Conservation (phyloP, 352 stramenopile species). For the Phytophthora macrochlamydospora region DNA sequence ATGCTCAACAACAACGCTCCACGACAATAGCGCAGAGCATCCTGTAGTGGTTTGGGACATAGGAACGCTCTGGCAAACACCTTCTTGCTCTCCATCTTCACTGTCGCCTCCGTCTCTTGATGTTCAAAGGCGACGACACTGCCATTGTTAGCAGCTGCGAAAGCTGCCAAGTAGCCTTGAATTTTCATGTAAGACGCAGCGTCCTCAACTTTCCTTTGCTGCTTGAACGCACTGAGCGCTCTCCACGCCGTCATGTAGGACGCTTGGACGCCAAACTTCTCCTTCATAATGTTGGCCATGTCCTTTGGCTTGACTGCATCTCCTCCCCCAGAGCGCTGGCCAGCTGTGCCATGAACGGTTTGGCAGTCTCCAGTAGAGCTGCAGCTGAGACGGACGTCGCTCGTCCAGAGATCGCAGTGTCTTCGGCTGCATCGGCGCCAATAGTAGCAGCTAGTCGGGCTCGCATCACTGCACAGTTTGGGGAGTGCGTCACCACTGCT, state of each 20-base stretch:
- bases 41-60: constrained; percentile 65
- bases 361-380: constrained; percentile 73
- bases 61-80: constrained; percentile 72
- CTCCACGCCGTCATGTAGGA: constrained; percentile 86
- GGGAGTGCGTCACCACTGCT: constrained; percentile 53
- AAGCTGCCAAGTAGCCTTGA: constrained; percentile 61
- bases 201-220: constrained; percentile 73
- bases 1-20: constrained; percentile 72
- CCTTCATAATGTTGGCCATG: constrained; percentile 84
- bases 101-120: constrained; percentile 12
- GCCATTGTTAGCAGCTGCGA: constrained; percentile 59
- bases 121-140: constrained; percentile 75
- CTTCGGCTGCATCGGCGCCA: not conserved
- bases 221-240: constrained; percentile 68
- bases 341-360: constrained; percentile 66
- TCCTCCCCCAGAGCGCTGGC: constrained; percentile 35
- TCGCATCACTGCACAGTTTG: constrained; percentile 54
- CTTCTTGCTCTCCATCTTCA: constrained; percentile 28
- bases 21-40: constrained; percentile 61
- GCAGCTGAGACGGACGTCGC: constrained; percentile 55
- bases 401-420: constrained; percentile 9
- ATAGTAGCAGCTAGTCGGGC: constrained; percentile 40
- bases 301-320: constrained; percentile 73
- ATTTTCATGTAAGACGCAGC: constrained; percentile 73
- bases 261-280: constrained; percentile 77